Conservation (phyloP, 768 basidiomycete species). For the Suillus ampliporus region DNA sequence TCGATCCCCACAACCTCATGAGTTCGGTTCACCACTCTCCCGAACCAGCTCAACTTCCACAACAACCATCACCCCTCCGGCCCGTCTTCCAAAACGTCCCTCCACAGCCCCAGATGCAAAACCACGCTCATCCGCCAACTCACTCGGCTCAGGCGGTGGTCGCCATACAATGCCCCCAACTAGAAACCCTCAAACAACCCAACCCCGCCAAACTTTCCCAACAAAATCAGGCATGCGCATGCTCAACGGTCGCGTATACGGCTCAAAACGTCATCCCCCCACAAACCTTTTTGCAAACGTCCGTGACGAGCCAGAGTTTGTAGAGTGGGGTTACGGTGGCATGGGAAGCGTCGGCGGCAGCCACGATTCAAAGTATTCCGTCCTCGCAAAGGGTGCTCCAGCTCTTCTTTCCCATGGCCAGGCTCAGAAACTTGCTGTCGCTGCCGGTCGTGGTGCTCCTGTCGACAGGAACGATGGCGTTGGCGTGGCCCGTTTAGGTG, state of each 20-base stretch:
- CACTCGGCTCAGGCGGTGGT: conserved; percentile 36
- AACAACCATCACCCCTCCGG: not conserved
- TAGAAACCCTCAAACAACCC: conserved; percentile 4
- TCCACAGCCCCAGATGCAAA: conserved; percentile 14
- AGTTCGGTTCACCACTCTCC: not conserved
- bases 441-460: conserved; percentile 30
- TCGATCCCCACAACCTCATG: not conserved
- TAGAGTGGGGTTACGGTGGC: conserved; percentile 92
- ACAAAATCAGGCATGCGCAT: conserved; percentile 55
- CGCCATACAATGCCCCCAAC: conserved; percentile 26
- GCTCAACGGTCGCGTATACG: conserved; percentile 89
- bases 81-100: not conserved
- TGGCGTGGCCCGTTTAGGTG: conserved; percentile 15
- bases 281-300: conserved; percentile 69
- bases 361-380: conserved; percentile 22
- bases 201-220: conserved; percentile 16
- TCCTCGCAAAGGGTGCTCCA: not conserved
- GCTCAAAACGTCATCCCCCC: conserved; percentile 47
- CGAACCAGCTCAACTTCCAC: not conserved
- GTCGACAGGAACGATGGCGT: conserved; percentile 31
- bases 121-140: conserved; percentile 27
- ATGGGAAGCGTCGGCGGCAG: conserved; percentile 64
- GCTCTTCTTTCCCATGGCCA: not conserved
- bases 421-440: conserved; percentile 26
- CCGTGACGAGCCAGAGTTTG: conserved; percentile 76